phyloP scores from a whole-genome alignment of 2,329 filamentous ascomycete genomes.

The Rachicladosporium sp. region DNA sequence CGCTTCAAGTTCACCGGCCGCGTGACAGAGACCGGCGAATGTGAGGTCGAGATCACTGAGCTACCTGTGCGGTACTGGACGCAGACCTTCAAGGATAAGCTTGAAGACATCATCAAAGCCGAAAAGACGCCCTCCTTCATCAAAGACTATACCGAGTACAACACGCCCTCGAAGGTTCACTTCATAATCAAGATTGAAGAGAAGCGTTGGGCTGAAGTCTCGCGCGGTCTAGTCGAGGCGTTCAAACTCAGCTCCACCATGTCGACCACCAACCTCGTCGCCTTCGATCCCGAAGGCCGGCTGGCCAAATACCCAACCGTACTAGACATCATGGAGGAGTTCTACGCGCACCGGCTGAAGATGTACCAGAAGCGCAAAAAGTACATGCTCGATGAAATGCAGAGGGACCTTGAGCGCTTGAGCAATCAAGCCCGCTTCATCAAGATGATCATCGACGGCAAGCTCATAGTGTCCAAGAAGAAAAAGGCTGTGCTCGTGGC shows the following conservation, averaged over 20 bases:
- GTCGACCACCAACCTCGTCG: constrained; percentile 83
- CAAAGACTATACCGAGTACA: constrained; percentile 99
- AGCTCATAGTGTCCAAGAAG: constrained; percentile 82
- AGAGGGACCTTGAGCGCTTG: constrained; percentile 58
- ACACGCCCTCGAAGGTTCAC: constrained; percentile 87
- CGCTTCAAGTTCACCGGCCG: constrained; percentile 85
- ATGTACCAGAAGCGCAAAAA: constrained; percentile 79
- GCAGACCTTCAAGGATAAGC: constrained; percentile 89
- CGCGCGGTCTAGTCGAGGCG: constrained; percentile 70
- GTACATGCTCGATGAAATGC: constrained; percentile 46
- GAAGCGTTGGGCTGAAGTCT: constrained; percentile 52
- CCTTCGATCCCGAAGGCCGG: constrained; percentile 77
- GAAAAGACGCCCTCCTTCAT: constrained; percentile 83
- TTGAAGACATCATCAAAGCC: constrained; percentile 90
- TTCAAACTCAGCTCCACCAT: constrained; percentile 88
- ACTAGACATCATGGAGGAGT: constrained; percentile 91
- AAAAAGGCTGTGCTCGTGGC: constrained; percentile 73
- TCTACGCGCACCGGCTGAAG: constrained; percentile 66
- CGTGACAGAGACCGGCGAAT: constrained; percentile 59
- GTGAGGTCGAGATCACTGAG: constrained; percentile 81
- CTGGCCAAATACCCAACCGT: constrained; percentile 88
- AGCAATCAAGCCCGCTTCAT: constrained; percentile 91
- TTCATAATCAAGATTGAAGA: constrained; percentile 94
- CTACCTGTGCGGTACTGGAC: constrained; percentile 93
- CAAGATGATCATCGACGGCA: constrained; percentile 85